Conservation (phyloP, 2,329 filamentous ascomycete genomes). For the Aspergillus novoparasiticus region DNA sequence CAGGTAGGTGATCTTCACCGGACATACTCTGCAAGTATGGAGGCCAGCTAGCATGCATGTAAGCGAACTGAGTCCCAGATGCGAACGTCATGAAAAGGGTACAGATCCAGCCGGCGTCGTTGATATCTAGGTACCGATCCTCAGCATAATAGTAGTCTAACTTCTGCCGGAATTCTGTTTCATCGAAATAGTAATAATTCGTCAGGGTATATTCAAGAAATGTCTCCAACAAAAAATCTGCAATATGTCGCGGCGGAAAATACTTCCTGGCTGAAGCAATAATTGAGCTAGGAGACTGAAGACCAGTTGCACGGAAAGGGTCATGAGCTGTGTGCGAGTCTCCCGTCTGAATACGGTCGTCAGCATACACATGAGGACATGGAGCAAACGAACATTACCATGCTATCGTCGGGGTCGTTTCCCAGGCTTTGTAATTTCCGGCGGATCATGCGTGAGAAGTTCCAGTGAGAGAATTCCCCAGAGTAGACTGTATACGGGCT, state of each 20-base stretch:
- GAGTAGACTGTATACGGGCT: slow-evolving; percentile 33
- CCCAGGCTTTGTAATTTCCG: slow-evolving; percentile 30
- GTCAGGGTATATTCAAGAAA: slow-evolving; percentile 37
- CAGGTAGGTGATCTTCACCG: slow-evolving; percentile 29
- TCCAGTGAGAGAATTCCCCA: slow-evolving; percentile 41
- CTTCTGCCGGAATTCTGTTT: slow-evolving; percentile 29
- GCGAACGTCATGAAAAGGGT: slow-evolving; percentile 39
- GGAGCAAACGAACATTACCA: background rate
- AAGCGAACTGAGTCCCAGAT: slow-evolving; percentile 40
- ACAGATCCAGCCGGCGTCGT: slow-evolving; percentile 34
- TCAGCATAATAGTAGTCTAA: slow-evolving; percentile 31
- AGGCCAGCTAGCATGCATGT: slow-evolving; percentile 29
- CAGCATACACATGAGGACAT: background rate
- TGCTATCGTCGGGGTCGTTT: background rate
- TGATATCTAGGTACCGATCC: slow-evolving; percentile 21
- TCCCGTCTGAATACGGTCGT: slow-evolving; percentile 5
- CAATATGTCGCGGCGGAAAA: slow-evolving; percentile 35
- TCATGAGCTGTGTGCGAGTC: slow-evolving; percentile 25
- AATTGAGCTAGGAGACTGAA: slow-evolving; percentile 31
- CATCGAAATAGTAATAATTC: slow-evolving; percentile 40
- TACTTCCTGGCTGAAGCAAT: slow-evolving; percentile 28
- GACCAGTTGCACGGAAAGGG: slow-evolving; percentile 34
- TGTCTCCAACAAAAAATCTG: slow-evolving; percentile 34
- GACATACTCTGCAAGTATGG: slow-evolving; percentile 2
- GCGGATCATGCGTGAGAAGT: slow-evolving; percentile 37